Evolutionary conservation across 192 early-diverging fungal genomes (phyloP), one percentile per base, ranked within the genome.

Genomic region (Geranomyces michiganensis): DNA sequence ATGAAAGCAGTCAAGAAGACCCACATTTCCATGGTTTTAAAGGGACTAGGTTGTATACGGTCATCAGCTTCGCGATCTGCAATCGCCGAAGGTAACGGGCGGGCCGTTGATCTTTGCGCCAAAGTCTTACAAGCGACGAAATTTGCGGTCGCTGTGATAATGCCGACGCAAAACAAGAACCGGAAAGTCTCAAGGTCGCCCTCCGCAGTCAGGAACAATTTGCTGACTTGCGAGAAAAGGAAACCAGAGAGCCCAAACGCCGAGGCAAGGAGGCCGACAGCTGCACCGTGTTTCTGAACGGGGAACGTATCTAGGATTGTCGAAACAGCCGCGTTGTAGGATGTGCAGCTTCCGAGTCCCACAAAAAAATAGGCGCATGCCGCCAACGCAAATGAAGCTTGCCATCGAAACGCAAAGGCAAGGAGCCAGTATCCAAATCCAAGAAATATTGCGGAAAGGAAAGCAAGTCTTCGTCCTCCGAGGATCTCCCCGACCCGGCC

Each of bases 401-500:
- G 27, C 15, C 15, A 32, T 19, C 31, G 17, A 29, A 60, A 2
- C 3, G 58, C 30, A 17, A 19, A 33, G 41, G 48, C 68, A 21
- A 70, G 74, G 43, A 29, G 13, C 6, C 14, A 14, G 22, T 74
- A 74, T n/a, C 73, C 73, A 19, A 46, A 19, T n/a, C 21, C 41
- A 19, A 74, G 60, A 13, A 27, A 71, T 0, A 56, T 53, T 8
- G 70, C 44, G 22, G 66, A 32, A 26, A 24, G 33, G n/a, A 67
- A 68, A 3, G 51, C 55, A 22, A 76, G 21, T 30, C 36, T 21
- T 24, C 26, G 30, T 31, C 83, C 73, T 0, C 84, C 81, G 64
- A 75, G 72, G 8, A 72, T 75, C 45, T 85, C 76, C 9, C 80
- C 72, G 10, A 87, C 65, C 62, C 74, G 74, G 15, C 88, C 88